Evolutionary conservation across 2,329 filamentous ascomycete genomes (phyloP), one percentile per base, ranked within the genome.

Genomic region (Phyllosticta citrichinensis): DNA sequence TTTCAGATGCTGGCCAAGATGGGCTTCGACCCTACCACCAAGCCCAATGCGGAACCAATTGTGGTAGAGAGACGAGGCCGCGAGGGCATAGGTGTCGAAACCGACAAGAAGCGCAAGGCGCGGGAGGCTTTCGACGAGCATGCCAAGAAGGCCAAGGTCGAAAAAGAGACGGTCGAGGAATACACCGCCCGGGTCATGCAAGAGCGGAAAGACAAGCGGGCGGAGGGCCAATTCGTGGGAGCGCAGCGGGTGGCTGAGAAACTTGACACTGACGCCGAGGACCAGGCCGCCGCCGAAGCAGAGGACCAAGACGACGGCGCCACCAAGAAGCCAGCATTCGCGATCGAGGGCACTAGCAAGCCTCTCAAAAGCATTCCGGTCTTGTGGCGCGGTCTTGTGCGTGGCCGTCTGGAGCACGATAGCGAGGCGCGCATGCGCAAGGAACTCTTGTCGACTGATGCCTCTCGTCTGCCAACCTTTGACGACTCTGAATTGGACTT

Each of bases 1-100:
- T 84, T 95, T 64, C 85, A 89, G 65, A 97, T 99, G 91, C 96
- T 99, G 92, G 87, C 90, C 22, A 93, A 90, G 74, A 89, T 99
- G 81, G 94, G 94, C 0, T 99, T 95, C 77, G 87, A 85, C 62
- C 79, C 83, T 20, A 91, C 92, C 24, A 85, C 84, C 40, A 81
- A 85, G 0, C 78, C 97, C 2, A 94, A 94, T 1, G 79, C 83
- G 2, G 89, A 95, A 71, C 94, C 94, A 0, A 84, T 99, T 62
- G 80, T 83, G 35, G 79, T 96, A 56, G 80, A 81, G 62, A 95
- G 94, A 72, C 88, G 91, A 58, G 88, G 88, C 68, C 82, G 88
- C 2, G 87, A 85, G 17, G 94, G 93, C 1, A 91, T 97, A 65
- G 93, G 94, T 0, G 75, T 93, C 67, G 90, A 94, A 65, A 85